Evolutionary conservation across 2,329 filamentous ascomycete genomes (phyloP).

Genomic region (Ceratocystis variospora): DNA sequence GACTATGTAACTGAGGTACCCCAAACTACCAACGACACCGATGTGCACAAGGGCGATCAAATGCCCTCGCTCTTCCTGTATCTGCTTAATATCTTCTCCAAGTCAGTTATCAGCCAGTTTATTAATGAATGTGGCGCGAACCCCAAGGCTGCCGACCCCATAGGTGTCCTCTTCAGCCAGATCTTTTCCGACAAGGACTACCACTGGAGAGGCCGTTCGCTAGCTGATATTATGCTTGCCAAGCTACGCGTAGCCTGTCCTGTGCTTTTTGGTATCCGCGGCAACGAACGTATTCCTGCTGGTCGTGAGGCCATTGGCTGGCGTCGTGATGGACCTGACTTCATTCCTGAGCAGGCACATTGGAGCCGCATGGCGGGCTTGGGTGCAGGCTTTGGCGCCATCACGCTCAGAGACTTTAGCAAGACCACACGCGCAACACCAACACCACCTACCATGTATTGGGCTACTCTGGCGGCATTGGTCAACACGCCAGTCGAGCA

Average conservation of each 20-base stretch:
- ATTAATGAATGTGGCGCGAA: slow-evolving; percentile 51
- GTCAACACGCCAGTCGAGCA: slow-evolving; percentile 56
- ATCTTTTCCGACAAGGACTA: slow-evolving; percentile 59
- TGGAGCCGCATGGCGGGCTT: slow-evolving; percentile 72
- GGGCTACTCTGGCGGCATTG: slow-evolving; percentile 62
- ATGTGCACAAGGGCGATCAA: slow-evolving; percentile 35
- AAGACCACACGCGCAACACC: slow-evolving; percentile 55
- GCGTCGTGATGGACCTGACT: slow-evolving; percentile 47
- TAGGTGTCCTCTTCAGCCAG: slow-evolving; percentile 62
- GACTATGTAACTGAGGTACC: slow-evolving; percentile 38
- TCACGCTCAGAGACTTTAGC: slow-evolving; percentile 71
- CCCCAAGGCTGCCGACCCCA: slow-evolving; percentile 55
- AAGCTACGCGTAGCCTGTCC: slow-evolving; percentile 74
- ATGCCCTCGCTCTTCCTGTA: slow-evolving; percentile 58
- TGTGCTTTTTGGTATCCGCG: slow-evolving; percentile 70
- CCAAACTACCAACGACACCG: slow-evolving; percentile 35
- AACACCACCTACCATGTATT: slow-evolving; percentile 68
- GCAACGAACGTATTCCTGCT: slow-evolving; percentile 55
- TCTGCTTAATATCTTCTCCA: slow-evolving; percentile 61
- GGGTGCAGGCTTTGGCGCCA: slow-evolving; percentile 67
- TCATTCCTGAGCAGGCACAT: slow-evolving; percentile 57
- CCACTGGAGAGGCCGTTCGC: slow-evolving; percentile 49
- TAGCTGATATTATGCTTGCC: slow-evolving; percentile 73
- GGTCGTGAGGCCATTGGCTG: slow-evolving; percentile 61
- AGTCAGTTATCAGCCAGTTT: slow-evolving; percentile 57